These are phyloP conservation scores for Cordyceps cateniannulata DNA, from an alignment of 2,329 filamentous ascomycete species.

Conservation along the genomic window DNA sequence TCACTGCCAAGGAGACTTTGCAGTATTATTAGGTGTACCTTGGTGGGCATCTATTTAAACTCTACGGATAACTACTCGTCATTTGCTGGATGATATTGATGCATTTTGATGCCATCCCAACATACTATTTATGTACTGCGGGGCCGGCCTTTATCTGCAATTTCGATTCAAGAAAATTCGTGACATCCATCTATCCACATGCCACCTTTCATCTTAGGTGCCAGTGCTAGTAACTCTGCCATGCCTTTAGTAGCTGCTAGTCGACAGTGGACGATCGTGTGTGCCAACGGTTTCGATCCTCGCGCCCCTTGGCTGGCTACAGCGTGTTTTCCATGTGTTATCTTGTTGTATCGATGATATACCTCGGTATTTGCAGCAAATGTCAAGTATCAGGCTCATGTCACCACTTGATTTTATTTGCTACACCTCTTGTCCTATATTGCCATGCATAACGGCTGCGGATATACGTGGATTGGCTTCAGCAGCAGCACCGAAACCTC, in stretches of 20 bases:
- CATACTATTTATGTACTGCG: neutral
- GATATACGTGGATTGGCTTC: neutral
- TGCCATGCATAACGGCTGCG: neutral
- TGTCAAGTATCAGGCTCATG: neutral
- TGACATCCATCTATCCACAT: neutral
- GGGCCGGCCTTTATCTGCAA: neutral
- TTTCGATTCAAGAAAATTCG: neutral
- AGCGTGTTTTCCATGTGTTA: no score
- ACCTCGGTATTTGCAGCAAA: neutral
- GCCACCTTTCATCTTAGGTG: neutral
- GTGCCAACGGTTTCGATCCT: neutral
- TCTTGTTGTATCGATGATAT: neutral
- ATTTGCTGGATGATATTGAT: no score
- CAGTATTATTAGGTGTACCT: no score
- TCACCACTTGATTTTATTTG: neutral
- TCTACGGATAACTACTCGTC: no score
- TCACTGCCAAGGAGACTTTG: neutral
- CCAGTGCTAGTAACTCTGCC: no score
- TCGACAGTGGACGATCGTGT: neutral
- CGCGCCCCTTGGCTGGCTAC: neutral
- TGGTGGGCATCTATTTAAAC: no score
- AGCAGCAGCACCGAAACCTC: neutral
- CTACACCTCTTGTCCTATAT: neutral
- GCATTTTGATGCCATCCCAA: no score
- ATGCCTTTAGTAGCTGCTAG: no score